Conservation (phyloP, 164 flowering plant species). For the Euptelea pleiosperma region DNA sequence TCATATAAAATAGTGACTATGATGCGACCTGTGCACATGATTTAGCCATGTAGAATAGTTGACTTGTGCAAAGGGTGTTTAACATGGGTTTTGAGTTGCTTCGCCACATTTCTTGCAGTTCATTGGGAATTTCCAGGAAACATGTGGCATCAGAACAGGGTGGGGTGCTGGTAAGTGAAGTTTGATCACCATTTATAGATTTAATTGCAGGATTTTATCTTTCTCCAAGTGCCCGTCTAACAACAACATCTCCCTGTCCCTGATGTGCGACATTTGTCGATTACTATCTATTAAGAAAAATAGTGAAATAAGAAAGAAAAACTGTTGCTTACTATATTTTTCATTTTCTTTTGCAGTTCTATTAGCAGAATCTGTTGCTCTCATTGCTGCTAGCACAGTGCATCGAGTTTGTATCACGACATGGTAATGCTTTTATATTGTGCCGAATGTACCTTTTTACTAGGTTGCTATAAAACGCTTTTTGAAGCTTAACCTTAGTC, state of each 20-base stretch:
- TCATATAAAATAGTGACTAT: too few relatives aligned
- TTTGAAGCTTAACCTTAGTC: background rate
- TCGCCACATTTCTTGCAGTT: constrained; percentile 57
- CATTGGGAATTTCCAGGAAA: constrained; percentile 91
- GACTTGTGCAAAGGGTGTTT: background rate
- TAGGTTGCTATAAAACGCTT: background rate
- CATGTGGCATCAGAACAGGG: constrained; percentile 68
- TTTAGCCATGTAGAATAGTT: too few relatives aligned
- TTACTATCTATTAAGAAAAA: background rate
- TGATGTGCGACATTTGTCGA: background rate
- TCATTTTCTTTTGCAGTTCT: constrained; percentile 50
- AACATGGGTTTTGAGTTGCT: background rate
- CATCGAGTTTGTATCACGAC: constrained; percentile 97
- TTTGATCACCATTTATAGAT: background rate
- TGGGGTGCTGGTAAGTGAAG: constrained; percentile 89
- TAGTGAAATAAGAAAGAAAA: too few relatives aligned
- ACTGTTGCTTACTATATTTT: background rate
- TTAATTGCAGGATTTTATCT: background rate
- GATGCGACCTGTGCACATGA: too few relatives aligned
- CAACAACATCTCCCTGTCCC: background rate
- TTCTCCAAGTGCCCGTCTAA: too few relatives aligned
- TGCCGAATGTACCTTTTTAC: background rate
- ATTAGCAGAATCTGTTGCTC: constrained; percentile 73
- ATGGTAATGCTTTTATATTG: constrained; percentile 49
- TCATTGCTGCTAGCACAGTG: constrained; percentile 87